These are phyloP conservation scores for Porphyra umbilicalis DNA, from an alignment of 31 red algal genomes.

Conservation along the genomic window DNA sequence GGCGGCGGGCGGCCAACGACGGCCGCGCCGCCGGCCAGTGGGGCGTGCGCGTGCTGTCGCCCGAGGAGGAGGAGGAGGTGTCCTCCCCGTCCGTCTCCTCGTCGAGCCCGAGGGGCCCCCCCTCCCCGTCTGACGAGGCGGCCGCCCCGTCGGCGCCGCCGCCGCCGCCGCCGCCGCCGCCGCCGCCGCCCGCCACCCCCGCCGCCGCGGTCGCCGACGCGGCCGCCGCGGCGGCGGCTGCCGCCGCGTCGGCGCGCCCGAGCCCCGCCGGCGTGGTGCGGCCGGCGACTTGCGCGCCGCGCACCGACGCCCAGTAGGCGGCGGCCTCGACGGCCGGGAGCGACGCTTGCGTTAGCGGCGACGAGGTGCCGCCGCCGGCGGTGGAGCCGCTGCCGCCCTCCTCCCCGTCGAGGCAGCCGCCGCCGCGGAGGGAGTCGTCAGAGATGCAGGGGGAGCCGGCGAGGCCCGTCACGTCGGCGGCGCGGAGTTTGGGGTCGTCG, in stretches of 20 bases:
- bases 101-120: too few relatives aligned
- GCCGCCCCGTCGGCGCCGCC: not conserved
- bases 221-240: too few relatives aligned
- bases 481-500: not conserved
- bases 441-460: not conserved
- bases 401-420: not conserved
- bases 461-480: not conserved
- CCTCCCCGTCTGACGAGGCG: too few relatives aligned
- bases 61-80: not conserved
- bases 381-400: not conserved
- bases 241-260: too few relatives aligned
- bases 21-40: not conserved
- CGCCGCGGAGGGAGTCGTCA: not conserved
- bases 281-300: not conserved
- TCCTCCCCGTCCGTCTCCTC: too few relatives aligned
- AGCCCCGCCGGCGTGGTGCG: too few relatives aligned
- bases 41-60: not conserved
- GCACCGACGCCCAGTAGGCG: not conserved
- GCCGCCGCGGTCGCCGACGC: not conserved
- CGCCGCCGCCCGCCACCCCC: not conserved
- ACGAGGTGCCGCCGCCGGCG: not conserved
- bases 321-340: not conserved
- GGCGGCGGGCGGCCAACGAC: not conserved
- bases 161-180: not conserved
- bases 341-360: not conserved